These are phyloP conservation scores for Heritiera fomes DNA, from an alignment of 345 rosid genomes.

Conservation along the genomic window DNA sequence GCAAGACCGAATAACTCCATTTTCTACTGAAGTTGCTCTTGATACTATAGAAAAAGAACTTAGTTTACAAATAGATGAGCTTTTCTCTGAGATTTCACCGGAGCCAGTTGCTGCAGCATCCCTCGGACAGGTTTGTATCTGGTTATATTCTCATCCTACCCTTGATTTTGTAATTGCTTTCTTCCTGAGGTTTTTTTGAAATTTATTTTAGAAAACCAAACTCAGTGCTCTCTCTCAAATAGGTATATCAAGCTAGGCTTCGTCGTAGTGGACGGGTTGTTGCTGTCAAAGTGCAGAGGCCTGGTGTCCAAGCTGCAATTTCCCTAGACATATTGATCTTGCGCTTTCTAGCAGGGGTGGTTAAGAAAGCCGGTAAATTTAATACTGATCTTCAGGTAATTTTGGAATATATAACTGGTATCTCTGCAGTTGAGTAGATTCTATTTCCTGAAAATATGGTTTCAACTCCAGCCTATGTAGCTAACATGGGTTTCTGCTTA, in stretches of 20 bases:
- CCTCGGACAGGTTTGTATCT: conserved; percentile 72
- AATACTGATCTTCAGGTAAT: conserved; percentile 87
- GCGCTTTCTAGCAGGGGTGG: conserved; percentile 71
- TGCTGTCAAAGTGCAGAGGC: conserved; percentile 94
- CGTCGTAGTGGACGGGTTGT: conserved; percentile 59
- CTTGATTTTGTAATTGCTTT: conserved; percentile 11
- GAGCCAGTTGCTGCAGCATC: conserved; percentile 95
- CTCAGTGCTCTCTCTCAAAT: conserved; percentile 18
- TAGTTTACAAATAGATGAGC: conserved; percentile 59
- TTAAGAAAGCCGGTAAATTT: conserved; percentile 63
- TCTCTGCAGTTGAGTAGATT: conserved; percentile 15
- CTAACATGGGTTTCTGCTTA: conserved; percentile 6
- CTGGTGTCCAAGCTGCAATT: conserved; percentile 94
- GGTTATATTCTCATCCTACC: conserved; percentile 2
- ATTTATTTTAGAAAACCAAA: not conserved
- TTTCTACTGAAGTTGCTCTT: conserved; percentile 80
- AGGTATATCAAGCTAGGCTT: conserved; percentile 96
- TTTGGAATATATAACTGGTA: conserved; percentile 13
- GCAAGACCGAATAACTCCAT: conserved; percentile 92
- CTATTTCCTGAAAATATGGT: not conserved
- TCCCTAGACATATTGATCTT: conserved; percentile 84
- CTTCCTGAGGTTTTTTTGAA: not conserved
- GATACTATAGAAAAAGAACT: conserved; percentile 75
- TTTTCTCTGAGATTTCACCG: conserved; percentile 90
- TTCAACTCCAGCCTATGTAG: not conserved